These are phyloP conservation scores for Claviceps cyperi DNA, from an alignment of 2,329 filamentous ascomycete genomes.

Conservation along the genomic window DNA sequence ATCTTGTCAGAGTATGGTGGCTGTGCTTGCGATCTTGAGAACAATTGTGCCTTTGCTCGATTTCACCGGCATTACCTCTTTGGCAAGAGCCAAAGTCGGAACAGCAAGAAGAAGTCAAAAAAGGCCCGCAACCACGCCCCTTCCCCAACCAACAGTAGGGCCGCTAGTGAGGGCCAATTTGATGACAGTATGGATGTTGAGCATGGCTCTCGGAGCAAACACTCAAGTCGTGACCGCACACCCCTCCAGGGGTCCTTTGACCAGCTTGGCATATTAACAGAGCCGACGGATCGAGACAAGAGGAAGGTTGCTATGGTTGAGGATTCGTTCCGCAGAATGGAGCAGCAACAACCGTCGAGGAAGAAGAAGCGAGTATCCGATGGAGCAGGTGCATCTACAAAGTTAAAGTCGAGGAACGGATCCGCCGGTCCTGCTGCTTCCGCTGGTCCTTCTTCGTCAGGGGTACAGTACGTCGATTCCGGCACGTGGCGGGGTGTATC, in stretches of 20 bases:
- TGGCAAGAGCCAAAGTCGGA: slow-evolving; percentile 27
- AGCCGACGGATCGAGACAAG: slow-evolving; percentile 52
- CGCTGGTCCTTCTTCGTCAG: slow-evolving; percentile 3
- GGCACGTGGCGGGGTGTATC: slow-evolving; percentile 40
- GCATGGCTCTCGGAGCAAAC: slow-evolving; percentile 45
- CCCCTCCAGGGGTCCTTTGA: slow-evolving; percentile 47
- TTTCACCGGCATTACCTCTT: slow-evolving; percentile 44
- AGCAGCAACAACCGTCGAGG: slow-evolving; percentile 38
- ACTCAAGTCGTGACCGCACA: slow-evolving; percentile 50
- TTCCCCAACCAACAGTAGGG: slow-evolving; percentile 50
- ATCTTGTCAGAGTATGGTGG: slow-evolving; percentile 67
- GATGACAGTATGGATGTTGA: slow-evolving; percentile 40
- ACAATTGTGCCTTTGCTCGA: slow-evolving; percentile 48
- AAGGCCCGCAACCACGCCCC: slow-evolving; percentile 41
- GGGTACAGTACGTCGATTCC: slow-evolving; percentile 33
- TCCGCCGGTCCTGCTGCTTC: slow-evolving; percentile 20
- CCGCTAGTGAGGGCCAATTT: slow-evolving; percentile 44
- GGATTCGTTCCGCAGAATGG: slow-evolving; percentile 48
- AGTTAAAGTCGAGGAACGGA: slow-evolving; percentile 26
- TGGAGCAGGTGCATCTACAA: slow-evolving; percentile 25
- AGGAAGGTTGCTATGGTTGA: slow-evolving; percentile 53
- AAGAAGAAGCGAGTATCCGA: slow-evolving; percentile 52
- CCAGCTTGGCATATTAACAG: slow-evolving; percentile 44
- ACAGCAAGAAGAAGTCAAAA: slow-evolving; percentile 35
- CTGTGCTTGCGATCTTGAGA: slow-evolving; percentile 56